Evolutionary conservation across 345 rosid species (phyloP), one percentile per base, ranked within the genome.

Genomic region (Syzygium aqueum): DNA sequence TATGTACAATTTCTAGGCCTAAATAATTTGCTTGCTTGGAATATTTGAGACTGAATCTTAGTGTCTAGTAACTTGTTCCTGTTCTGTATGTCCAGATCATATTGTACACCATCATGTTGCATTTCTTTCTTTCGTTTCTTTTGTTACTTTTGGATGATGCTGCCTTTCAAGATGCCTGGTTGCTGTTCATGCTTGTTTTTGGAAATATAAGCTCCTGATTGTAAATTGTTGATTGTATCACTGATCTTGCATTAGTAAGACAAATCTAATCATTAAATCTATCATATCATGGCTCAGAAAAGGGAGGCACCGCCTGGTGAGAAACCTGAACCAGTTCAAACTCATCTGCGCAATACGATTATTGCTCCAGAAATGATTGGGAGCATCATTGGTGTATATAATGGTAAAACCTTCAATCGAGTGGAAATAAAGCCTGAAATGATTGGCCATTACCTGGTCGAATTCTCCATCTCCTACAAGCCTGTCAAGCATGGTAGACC

Each of bases 311-410:
- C 40, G 6, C 52, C 85, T 19, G 88, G 73, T 40, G 88, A 53
- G 53, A 78, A 86, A 57, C 85, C 84, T 16, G 67, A 78, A 51
- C 84, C 85, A 49, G 77, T 86, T 21, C 7, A 13, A 67, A 78
- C 67, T n/a, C 85, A 78, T 53, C 85, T 86, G 49, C 25, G 53
- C 19, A 5, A 53, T 56, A 16, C 53, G 88, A 86, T 43, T 59
- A 86, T 86, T 43, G 85, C 78, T 28, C 88, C 85, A 12, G 85
- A 78, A 50, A 86, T 86, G 85, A 86, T 53, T n/a, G 85, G 88
- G 8, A 86, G 88, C 77, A 10, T 86, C 53, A 78, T 53, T 23
- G 84, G 84, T 7, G 88, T 77, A 6, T 86, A 77, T 37, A 86
- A 86, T 86, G 85, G 88, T 4, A 15, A 53, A 59, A 86, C 88